Percentiles rank a stretch among this genome's conserved stretches.
These are phyloP conservation scores for Lonicera japonica DNA, from an alignment of 129 eudicot genomes.

Conservation along the genomic window DNA sequence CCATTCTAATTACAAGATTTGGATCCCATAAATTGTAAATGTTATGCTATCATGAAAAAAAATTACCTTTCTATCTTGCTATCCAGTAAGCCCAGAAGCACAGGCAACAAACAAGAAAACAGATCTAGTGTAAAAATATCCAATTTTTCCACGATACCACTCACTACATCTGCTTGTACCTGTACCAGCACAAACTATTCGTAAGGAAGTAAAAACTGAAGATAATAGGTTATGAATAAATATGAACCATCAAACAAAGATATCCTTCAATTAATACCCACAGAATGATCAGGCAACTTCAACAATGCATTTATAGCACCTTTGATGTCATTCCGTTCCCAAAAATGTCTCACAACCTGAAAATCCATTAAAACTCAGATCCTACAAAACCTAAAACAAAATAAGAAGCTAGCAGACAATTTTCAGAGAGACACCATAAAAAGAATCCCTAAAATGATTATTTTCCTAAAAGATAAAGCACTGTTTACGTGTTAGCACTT, in stretches of 20 bases:
- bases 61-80: conserved; percentile 79
- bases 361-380: not conserved
- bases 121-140: conserved; percentile 64
- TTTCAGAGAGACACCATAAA: not conserved
- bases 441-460: not conserved
- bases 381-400: not conserved
- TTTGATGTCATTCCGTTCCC: conserved; percentile 67
- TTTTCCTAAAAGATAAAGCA: too few relatives aligned
- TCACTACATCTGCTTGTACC: conserved; percentile 91
- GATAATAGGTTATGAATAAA: not conserved
- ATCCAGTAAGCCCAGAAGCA: conserved; percentile 68
- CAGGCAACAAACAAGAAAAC: conserved; percentile 80
- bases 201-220: not conserved
- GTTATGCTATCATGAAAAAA: not conserved
- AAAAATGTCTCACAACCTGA: conserved; percentile 78
- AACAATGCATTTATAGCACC: conserved; percentile 70
- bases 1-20: too few relatives aligned
- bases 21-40: not conserved
- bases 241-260: not conserved
- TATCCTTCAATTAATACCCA: conserved; percentile 30
- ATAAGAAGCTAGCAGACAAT: not conserved
- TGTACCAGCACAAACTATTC: conserved; percentile 17
- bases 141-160: conserved; percentile 58
- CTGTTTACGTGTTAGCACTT: too few relatives aligned
- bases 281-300: conserved; percentile 86